phyloP scores from a whole-genome alignment of 2,329 filamentous ascomycete species.

The Fusarium palustre region DNA sequence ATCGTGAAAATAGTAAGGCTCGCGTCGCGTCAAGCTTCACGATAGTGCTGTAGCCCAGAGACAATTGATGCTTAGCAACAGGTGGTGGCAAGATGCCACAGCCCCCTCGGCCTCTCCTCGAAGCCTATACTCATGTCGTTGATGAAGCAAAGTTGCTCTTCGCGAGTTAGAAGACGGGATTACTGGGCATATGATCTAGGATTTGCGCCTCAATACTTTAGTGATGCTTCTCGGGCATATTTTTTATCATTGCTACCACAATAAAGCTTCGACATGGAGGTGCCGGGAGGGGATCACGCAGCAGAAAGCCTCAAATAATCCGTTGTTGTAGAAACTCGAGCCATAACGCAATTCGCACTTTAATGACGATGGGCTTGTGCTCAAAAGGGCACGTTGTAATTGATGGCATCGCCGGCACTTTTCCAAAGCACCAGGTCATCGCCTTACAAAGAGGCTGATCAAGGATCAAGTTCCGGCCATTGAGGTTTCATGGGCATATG shows the following conservation, averaged over 20 bases:
- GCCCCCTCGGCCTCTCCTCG: background rate
- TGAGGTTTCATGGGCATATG: background rate
- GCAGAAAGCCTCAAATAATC: background rate
- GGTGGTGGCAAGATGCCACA: background rate
- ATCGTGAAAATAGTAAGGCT: background rate
- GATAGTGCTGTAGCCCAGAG: no score
- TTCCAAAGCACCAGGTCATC: background rate
- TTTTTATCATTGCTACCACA: background rate
- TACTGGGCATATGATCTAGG: background rate
- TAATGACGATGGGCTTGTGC: background rate
- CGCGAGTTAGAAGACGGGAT: background rate
- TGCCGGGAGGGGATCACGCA: constrained; percentile 22
- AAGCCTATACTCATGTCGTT: background rate
- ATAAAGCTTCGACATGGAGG: background rate
- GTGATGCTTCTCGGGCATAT: background rate
- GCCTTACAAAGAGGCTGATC: background rate
- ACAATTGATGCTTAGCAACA: background rate
- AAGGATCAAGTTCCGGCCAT: background rate
- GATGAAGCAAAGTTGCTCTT: constrained; percentile 12
- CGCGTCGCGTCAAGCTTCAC: no score
- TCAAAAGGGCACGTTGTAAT: background rate
- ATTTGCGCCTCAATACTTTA: background rate
- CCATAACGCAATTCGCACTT: background rate
- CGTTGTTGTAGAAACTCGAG: background rate
- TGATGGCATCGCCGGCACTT: background rate